Evolutionary conservation across 106 monocot species (phyloP).

Genomic region (Ottelia alismoides): DNA sequence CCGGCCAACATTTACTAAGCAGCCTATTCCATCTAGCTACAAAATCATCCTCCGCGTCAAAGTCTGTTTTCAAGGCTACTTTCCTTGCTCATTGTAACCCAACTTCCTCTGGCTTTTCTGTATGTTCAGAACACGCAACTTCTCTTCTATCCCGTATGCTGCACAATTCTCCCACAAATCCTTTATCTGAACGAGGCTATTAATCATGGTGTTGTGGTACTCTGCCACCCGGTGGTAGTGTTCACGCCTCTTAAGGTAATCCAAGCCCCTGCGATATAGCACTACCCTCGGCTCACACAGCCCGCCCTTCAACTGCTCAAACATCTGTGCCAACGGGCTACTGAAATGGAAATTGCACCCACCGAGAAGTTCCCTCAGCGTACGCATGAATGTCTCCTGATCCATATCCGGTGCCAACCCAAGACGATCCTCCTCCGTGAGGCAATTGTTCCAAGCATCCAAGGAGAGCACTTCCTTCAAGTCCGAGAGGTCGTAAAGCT

Average conservation of each 20-base stretch:
- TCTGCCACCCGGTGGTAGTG: constrained; percentile 52
- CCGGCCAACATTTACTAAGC: constrained; percentile 8
- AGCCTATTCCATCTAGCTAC: constrained; percentile 13
- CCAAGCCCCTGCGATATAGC: constrained; percentile 28
- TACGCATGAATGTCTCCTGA: constrained; percentile 48
- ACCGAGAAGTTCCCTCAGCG: constrained; percentile 57
- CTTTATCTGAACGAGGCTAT: constrained; percentile 27
- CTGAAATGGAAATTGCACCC: constrained; percentile 70
- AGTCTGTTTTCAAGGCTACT: constrained; percentile 24
- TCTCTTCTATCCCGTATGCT: constrained; percentile 56
- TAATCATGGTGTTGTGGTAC: constrained; percentile 66
- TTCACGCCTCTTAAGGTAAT: constrained; percentile 37
- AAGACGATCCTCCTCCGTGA: constrained; percentile 84
- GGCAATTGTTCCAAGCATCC: constrained; percentile 76
- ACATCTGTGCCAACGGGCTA: constrained; percentile 51
- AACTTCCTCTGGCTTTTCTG: constrained; percentile 26
- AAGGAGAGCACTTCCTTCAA: constrained; percentile 68
- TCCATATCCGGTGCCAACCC: constrained; percentile 78
- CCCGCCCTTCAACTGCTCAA: constrained; percentile 52
- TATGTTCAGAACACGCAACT: constrained; percentile 27
- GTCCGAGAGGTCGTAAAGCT: constrained; percentile 54
- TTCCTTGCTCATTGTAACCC: constrained; percentile 8
- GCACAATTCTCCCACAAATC: constrained; percentile 37
- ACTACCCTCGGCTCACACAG: constrained; percentile 50
- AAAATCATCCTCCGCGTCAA: constrained; percentile 22